Conservation (phyloP, 345 rosid species). For the Microcos paniculata region DNA sequence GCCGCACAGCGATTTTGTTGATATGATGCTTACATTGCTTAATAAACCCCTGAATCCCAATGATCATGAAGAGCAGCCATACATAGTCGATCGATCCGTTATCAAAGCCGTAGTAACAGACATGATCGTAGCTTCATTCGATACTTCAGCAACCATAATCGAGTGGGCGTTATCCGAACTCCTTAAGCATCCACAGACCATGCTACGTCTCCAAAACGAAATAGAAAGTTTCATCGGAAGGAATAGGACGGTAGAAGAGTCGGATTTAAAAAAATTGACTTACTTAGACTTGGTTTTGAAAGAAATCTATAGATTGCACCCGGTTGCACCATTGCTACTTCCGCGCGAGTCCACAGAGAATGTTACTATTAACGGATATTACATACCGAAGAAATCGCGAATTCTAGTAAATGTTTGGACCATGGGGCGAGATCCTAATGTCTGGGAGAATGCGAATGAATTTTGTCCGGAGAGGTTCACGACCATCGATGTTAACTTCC, state of each 20-base stretch:
- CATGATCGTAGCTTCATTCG: too few species aligned
- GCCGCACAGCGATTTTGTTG: too few species aligned
- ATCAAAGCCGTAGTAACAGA: too few species aligned
- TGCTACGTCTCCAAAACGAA: constrained; percentile 24
- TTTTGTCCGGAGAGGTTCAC: constrained; percentile 8
- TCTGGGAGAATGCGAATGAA: constrained; percentile 18
- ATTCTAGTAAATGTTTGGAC: constrained; percentile 25
- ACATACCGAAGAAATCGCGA: constrained; percentile 22
- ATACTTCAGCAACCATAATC: too few species aligned
- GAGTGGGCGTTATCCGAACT: too few species aligned
- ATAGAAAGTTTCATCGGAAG: constrained; percentile 21
- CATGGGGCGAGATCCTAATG: constrained; percentile 11
- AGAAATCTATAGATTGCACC: constrained; percentile 12
- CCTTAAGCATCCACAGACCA: background rate
- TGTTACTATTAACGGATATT: constrained; percentile 6
- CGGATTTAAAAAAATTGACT: constrained; percentile 9
- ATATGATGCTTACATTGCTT: too few species aligned
- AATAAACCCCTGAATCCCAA: too few species aligned
- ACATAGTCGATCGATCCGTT: too few species aligned
- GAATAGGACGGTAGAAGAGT: constrained; percentile 21
- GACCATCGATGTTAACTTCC: background rate
- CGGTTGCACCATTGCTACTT: constrained; percentile 13
- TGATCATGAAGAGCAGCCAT: too few species aligned
- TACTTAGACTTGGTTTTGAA: constrained; percentile 13
- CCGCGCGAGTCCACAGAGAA: constrained; percentile 21